Conservation (phyloP, 2,329 filamentous ascomycete genomes). For the Chaetomiaceae sp. region DNA sequence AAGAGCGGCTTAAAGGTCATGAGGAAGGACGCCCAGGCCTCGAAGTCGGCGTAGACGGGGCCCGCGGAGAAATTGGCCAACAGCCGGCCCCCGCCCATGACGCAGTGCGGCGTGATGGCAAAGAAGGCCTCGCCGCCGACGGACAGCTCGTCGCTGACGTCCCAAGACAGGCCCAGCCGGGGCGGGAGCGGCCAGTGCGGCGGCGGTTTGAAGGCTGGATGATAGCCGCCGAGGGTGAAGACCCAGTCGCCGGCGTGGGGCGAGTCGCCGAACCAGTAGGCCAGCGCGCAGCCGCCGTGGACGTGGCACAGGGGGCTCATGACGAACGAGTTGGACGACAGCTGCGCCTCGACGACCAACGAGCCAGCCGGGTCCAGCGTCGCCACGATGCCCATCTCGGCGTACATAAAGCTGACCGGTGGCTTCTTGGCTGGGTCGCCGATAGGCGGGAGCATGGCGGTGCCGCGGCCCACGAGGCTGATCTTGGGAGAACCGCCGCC, state of each 20-base stretch:
- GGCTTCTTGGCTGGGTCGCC: no score
- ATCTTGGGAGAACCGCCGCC: no score
- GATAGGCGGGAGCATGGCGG: no score
- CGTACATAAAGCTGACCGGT: slow-evolving; percentile 16
- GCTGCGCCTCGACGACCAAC: slow-evolving; percentile 31
- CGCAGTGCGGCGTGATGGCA: slow-evolving; percentile 40
- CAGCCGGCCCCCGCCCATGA: slow-evolving; percentile 39
- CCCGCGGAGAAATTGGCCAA: slow-evolving; percentile 21
- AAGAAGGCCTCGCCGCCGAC: slow-evolving; percentile 42
- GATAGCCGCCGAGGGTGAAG: slow-evolving; percentile 43
- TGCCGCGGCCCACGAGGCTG: no score
- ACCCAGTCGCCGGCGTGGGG: slow-evolving; percentile 38
- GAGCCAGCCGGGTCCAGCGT: slow-evolving; percentile 28
- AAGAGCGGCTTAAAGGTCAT: slow-evolving; percentile 16
- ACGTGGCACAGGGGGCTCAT: slow-evolving; percentile 33
- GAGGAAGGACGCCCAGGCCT: slow-evolving; percentile 14
- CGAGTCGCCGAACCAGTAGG: slow-evolving; percentile 7
- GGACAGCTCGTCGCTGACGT: slow-evolving; percentile 27
- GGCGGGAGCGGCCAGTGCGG: slow-evolving; percentile 34
- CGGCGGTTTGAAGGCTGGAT: slow-evolving; percentile 33
- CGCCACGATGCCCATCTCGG: slow-evolving; percentile 27
- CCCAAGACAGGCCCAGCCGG: slow-evolving; percentile 37
- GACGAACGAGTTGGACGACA: slow-evolving; percentile 34
- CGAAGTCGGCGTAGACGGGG: slow-evolving; percentile 9
- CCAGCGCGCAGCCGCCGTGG: slow-evolving; percentile 27